Evolutionary conservation across 208 protist species (phyloP), one percentile per base, ranked within the genome.

Genomic region (Trichomonas gallinae): DNA sequence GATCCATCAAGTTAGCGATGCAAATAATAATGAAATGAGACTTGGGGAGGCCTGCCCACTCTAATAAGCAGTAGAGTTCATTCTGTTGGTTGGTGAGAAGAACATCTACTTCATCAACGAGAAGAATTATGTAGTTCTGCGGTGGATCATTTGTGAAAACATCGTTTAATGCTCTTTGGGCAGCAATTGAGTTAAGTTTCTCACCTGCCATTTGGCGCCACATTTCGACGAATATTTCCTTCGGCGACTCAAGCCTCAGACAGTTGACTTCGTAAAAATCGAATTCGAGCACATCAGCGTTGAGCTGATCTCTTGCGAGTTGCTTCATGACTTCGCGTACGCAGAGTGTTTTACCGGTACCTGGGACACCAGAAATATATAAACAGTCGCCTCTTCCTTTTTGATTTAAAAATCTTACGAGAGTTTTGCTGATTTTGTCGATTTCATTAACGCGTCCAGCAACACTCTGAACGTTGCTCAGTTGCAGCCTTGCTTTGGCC

Each of bases 221-320:
- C 26, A 93, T 42, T 51, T 93, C 87, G 1, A 17, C 26, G n/a
- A 44, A 93, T 34, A 93, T 48, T 51, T 93, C 87, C 15, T 44
- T 42, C n/a, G 87, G 40, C 0, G 87, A 93, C 46, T 93, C 87
- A 48, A 93, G 26, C 38, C 87, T 23, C 13, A 93, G 15, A 36
- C 87, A 93, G 45, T 93, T 93, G 31, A 93, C 17, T 93, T 93
- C 87, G n/a, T 93, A 93, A 51, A 38, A 93, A 48, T 93, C 40
- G 31, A 93, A 93, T 38, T 93, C 44, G 3, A 26, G 15, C 48
- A 93, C 13, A 34, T 51, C 26, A 17, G 40, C 87, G 26, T 93
- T n/a, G 8, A 93, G 31, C 31, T 51, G 17, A 11, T 93, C 34
- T 40, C 40, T 31, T 51, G 87, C 40, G 0, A 93, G 40, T 38